Percentiles rank a stretch among this genome's conserved stretches.
phyloP scores from a whole-genome alignment of 352 stramenopile species.

The Plasmopara halstedii region DNA sequence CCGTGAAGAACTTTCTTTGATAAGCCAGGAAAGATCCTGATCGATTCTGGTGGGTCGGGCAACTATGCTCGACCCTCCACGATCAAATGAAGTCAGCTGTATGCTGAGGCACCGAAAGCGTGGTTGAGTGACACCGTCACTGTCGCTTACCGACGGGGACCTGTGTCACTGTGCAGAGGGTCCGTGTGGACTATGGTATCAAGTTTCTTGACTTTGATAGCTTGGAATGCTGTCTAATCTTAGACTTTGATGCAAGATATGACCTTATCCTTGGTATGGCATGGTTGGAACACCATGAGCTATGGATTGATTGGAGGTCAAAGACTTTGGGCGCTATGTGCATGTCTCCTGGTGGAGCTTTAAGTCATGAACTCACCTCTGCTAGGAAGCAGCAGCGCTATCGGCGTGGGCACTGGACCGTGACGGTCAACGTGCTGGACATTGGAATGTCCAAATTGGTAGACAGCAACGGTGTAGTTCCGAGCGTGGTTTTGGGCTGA shows the following conservation, averaged over 20 bases:
- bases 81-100: background rate
- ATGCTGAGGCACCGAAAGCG: too few relatives aligned
- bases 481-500: background rate
- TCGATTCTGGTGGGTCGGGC: background rate
- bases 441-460: background rate
- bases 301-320: background rate
- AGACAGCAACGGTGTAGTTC: background rate
- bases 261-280: too few relatives aligned
- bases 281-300: too few relatives aligned
- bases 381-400: background rate
- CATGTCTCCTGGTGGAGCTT: background rate
- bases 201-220: too few relatives aligned
- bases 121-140: background rate
- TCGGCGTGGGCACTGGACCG: background rate
- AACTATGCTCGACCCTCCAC: background rate
- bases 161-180: too few relatives aligned
- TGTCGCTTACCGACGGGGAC: background rate
- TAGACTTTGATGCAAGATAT: too few relatives aligned
- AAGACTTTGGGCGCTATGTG: background rate
- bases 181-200: too few relatives aligned
- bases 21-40: background rate
- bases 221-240: too few relatives aligned
- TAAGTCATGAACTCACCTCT: background rate
- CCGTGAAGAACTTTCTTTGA: background rate
- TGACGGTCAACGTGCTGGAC: background rate